phyloP scores from a whole-genome alignment of 768 basidiomycete species.

The Termitomyces sp. region DNA sequence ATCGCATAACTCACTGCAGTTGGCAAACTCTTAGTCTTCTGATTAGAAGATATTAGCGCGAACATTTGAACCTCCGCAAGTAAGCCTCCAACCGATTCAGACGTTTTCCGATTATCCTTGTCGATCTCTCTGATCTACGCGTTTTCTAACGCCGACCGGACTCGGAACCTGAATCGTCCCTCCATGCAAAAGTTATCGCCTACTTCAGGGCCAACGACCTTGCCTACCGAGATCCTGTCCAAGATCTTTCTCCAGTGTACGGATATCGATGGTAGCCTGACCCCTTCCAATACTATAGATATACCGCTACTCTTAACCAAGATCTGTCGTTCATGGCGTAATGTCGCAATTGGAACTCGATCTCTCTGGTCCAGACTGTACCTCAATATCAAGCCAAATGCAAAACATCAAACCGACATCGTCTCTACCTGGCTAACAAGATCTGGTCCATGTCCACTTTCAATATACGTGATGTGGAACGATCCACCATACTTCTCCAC shows the following conservation, averaged over 20 bases:
- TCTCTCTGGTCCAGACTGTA: slow-evolving; percentile 35
- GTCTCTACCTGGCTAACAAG: slow-evolving; percentile 17
- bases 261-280: slow-evolving; percentile 24
- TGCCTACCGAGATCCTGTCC: slow-evolving; percentile 35
- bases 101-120: neutral
- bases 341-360: slow-evolving; percentile 31
- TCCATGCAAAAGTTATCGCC: slow-evolving; percentile 4
- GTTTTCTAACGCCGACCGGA: slow-evolving; percentile 1
- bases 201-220: slow-evolving; percentile 2
- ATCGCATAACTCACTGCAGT: slow-evolving; percentile 1
- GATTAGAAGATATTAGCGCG: slow-evolving; percentile 10
- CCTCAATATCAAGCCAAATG: slow-evolving; percentile 18
- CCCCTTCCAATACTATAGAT: slow-evolving; percentile 27
- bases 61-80: neutral
- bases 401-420: slow-evolving; percentile 12
- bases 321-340: slow-evolving; percentile 34
- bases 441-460: slow-evolving; percentile 15
- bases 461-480: slow-evolving; percentile 19
- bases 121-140: slow-evolving; percentile 12
- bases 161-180: neutral
- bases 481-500: slow-evolving; percentile 13
- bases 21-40: slow-evolving; percentile 1
- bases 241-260: slow-evolving; percentile 36
- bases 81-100: neutral
- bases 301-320: slow-evolving; percentile 32